Evolutionary conservation across 2,329 filamentous ascomycete genomes (phyloP), one percentile per base, ranked within the genome.

Genomic region (Botrytis byssoidea): DNA sequence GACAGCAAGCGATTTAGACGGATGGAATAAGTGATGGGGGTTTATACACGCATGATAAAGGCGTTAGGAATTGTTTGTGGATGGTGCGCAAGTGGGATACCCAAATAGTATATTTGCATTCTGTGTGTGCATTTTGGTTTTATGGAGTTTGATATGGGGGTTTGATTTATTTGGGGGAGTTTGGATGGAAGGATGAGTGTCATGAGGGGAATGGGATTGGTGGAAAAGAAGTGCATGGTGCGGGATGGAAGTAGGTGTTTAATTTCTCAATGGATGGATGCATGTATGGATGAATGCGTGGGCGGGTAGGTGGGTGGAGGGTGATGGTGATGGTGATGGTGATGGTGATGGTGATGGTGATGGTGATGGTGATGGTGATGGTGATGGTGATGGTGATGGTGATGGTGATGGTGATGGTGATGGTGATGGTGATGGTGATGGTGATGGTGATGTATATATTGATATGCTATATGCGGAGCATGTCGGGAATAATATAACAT

Each of bases 51-150:
- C 46, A 55, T 67, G 8, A 55, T 22, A 55, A 40, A 40, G 65
- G 65, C 16, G 65, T 67, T 67, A 10, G 9, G 65, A 32, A 55
- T 67, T 51, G 25, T 67, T 67, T n/a, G 65, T 51, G 32, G 32
- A 25, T 29, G 64, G 35, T 55, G 65, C 46, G 51, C 16, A 29
- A 29, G 25, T 55, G 32, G 25, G 35, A 67, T 67, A 67, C 65
- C 65, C 65, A 40, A 46, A 40, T 40, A 40, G 46, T 40, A 55
- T 29, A 18, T 18, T 29, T 64, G 25, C 64, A 66, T 66, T 66
- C 18, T 66, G 29, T 32, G 35, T 66, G 29, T 32, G 35, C 63
- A 66, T 48, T 48, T 29, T 66, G 44, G 6, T 51, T 55, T 37
- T 51, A 51, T n/a, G 64, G 64, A 51, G 64, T 67, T 67, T 67